A percentile compares a stretch with the other conserved stretches of the same genome.
Conservation (phyloP, 192 early-diverging fungal genomes). For the Coemansia sp. region DNA sequence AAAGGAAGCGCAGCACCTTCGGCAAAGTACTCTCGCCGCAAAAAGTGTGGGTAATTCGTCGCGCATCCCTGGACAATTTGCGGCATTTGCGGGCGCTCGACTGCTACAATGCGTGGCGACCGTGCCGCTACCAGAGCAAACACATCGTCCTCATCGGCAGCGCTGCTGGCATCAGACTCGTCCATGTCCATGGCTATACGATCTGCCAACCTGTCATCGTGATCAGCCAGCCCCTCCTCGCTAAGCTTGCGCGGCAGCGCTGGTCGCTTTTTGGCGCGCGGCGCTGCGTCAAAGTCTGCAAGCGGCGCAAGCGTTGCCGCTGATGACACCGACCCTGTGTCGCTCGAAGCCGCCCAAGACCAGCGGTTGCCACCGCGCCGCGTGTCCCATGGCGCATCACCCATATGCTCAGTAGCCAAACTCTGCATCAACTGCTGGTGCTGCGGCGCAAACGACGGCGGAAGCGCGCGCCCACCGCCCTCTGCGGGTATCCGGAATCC, state of each 20-base stretch:
- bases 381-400: constrained; percentile 19
- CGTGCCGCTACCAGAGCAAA: constrained; percentile 18
- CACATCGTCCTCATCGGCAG: constrained; percentile 30
- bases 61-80: constrained; percentile 46
- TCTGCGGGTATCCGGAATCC: constrained; percentile 30
- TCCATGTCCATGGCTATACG: constrained; percentile 26
- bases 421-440: constrained; percentile 35
- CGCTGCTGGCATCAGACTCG: constrained; percentile 4
- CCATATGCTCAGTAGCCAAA: constrained; percentile 17
- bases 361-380: constrained; percentile 12
- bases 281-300: background rate
- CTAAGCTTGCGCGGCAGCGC: constrained; percentile 3
- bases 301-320: constrained; percentile 35
- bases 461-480: constrained; percentile 7
- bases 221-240: background rate
- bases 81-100: constrained; percentile 52
- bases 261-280: constrained; percentile 2
- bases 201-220: constrained; percentile 2
- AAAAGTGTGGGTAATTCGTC: constrained; percentile 52
- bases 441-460: constrained; percentile 37
- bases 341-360: constrained; percentile 34
- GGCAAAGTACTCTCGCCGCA: constrained; percentile 41
- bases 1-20: constrained; percentile 33
- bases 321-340: constrained; percentile 35
- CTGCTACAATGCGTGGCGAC: constrained; percentile 28